Percentiles rank a stretch among this genome's conserved stretches.
Conservation (phyloP, 2,329 filamentous ascomycete species). For the Aspergillus sp. region DNA sequence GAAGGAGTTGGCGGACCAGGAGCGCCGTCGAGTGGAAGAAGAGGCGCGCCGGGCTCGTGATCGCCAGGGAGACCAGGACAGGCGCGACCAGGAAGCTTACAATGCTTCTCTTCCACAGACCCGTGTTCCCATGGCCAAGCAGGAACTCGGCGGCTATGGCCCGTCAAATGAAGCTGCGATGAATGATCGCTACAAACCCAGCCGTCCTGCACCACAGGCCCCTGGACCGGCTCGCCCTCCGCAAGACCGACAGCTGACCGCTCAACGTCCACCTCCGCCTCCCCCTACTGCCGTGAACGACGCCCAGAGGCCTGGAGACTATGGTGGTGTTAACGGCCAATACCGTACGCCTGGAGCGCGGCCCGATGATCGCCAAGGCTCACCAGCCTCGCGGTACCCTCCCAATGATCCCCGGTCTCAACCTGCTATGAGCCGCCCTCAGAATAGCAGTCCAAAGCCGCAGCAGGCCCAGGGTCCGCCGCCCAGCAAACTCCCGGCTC, state of each 20-base stretch:
- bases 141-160: conserved; percentile 71
- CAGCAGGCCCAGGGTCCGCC: conserved; percentile 35
- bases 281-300: conserved; percentile 45
- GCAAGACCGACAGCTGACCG: conserved; percentile 48
- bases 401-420: conserved; percentile 28
- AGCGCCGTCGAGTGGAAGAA: conserved; percentile 44
- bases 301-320: conserved; percentile 15
- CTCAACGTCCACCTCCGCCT: conserved; percentile 75
- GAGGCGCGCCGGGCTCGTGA: conserved; percentile 40
- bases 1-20: conserved; percentile 50
- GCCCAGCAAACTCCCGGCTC: conserved; percentile 52
- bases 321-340: conserved; percentile 21
- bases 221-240: conserved; percentile 50
- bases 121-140: conserved; percentile 71
- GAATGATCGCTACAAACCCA: conserved; percentile 66
- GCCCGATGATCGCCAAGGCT: conserved; percentile 27
- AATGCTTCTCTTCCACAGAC: conserved; percentile 81
- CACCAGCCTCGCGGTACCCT: conserved; percentile 25
- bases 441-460: conserved; percentile 37
- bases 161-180: conserved; percentile 40
- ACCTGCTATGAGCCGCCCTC: conserved; percentile 31
- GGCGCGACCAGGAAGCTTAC: conserved; percentile 75
- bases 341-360: conserved; percentile 27
- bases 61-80: conserved; percentile 49
- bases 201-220: conserved; percentile 71